phyloP scores from a whole-genome alignment of 75 land plant species.

The Pinus albicaulis region DNA sequence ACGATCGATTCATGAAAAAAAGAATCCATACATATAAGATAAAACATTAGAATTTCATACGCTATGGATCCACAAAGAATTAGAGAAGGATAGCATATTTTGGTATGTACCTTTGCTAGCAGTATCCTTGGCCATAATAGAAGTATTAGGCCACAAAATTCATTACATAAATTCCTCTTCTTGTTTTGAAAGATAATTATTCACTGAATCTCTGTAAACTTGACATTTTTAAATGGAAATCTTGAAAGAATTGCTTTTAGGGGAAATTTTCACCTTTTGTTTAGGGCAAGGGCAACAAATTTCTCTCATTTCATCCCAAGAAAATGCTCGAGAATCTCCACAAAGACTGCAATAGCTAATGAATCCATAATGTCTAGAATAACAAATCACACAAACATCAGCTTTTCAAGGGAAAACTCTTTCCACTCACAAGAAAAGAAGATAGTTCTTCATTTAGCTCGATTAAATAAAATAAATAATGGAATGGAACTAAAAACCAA shows the following conservation, averaged over 20 bases:
- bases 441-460: neutral
- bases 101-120: conserved; percentile 5
- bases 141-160: neutral
- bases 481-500: neutral
- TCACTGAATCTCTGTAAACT: neutral
- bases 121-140: neutral
- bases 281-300: conserved; percentile 47
- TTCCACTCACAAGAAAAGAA: neutral
- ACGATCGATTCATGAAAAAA: no score
- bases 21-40: neutral
- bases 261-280: conserved; percentile 23
- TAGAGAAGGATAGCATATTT: neutral
- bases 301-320: conserved; percentile 72
- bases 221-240: neutral
- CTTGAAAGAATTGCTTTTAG: neutral
- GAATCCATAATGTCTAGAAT: conserved; percentile 82
- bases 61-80: neutral
- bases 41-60: neutral
- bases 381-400: neutral
- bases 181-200: neutral
- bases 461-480: neutral
- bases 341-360: conserved; percentile 67
- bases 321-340: conserved; percentile 70
- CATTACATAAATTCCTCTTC: neutral
- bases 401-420: neutral